Conservation (phyloP, 2,329 filamentous ascomycete species). For the Epichloe amarillans region DNA sequence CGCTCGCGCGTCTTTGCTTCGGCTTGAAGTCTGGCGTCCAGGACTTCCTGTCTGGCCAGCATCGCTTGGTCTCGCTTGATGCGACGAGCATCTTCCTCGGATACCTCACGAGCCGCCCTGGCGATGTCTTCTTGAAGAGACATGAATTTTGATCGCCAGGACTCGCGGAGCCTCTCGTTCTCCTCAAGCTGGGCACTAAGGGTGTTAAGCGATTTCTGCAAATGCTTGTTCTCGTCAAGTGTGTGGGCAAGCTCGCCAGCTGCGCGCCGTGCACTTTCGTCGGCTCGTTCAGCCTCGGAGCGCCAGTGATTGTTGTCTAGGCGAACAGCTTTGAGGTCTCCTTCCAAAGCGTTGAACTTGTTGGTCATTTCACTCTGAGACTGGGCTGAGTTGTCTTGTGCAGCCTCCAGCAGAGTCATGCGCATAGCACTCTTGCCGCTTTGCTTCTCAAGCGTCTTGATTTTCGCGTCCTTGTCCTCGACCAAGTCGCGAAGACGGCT, state of each 20-base stretch:
- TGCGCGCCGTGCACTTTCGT: conserved; percentile 36
- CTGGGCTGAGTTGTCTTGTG: conserved; percentile 45
- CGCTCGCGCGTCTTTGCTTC: conserved; percentile 58
- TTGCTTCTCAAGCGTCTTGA: conserved; percentile 45
- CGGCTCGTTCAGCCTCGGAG: conserved; percentile 45
- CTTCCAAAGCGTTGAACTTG: conserved; percentile 38
- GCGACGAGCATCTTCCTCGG: conserved; percentile 68
- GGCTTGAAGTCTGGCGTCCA: conserved; percentile 63
- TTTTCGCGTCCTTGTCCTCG: conserved; percentile 55
- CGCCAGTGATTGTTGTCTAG: conserved; percentile 49
- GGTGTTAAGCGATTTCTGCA: conserved; percentile 60
- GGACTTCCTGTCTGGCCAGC: conserved; percentile 64
- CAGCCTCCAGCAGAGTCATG: conserved; percentile 53
- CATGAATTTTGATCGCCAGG: conserved; percentile 72
- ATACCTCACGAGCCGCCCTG: conserved; percentile 62
- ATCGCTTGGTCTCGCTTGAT: conserved; percentile 68
- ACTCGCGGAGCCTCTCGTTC: conserved; percentile 71
- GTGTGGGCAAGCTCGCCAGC: conserved; percentile 35
- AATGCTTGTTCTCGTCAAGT: conserved; percentile 52
- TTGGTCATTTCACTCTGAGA: conserved; percentile 41
- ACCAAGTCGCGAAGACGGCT: conserved; percentile 51
- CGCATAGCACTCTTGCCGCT: conserved; percentile 44
- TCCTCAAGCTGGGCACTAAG: conserved; percentile 72
- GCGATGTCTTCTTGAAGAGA: conserved; percentile 81
- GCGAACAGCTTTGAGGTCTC: conserved; percentile 39